Percentiles rank a stretch among this genome's conserved stretches.
Conservation (phyloP, 306 rosid genomes). For the Dalbergia cultrata region DNA sequence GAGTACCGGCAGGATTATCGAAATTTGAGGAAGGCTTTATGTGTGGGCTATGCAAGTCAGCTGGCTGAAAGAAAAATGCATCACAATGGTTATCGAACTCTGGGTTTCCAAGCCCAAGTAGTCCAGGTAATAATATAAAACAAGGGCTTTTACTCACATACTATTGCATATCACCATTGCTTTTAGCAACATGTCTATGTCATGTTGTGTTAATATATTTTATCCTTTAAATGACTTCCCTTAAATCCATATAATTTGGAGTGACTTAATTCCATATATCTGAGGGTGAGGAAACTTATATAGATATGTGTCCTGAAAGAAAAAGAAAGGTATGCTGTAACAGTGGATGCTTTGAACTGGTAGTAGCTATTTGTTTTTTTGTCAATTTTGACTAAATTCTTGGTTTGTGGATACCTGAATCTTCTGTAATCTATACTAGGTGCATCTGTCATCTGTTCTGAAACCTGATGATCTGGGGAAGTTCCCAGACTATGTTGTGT, state of each 20-base stretch:
- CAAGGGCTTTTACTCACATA: constrained; percentile 29
- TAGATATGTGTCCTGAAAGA: neutral
- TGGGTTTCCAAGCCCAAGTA: constrained; percentile 86
- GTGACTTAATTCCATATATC: constrained; percentile 24
- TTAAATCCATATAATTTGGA: constrained; percentile 17
- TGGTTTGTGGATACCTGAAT: constrained; percentile 31
- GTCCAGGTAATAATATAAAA: constrained; percentile 73
- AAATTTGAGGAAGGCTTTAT: constrained; percentile 87
- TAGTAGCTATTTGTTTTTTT: neutral
- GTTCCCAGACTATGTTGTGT: constrained; percentile 88
- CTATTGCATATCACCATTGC: constrained; percentile 31
- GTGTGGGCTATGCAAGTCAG: constrained; percentile 94
- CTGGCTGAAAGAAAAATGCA: constrained; percentile 95
- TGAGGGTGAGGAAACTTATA: constrained; percentile 14
- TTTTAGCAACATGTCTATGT: constrained; percentile 19
- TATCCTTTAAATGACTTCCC: constrained; percentile 38
- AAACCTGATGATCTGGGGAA: constrained; percentile 80
- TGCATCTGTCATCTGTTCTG: constrained; percentile 83
- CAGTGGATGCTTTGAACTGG: constrained; percentile 36
- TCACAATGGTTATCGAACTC: constrained; percentile 96
- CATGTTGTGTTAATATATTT: constrained; percentile 20
- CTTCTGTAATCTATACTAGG: constrained; percentile 57
- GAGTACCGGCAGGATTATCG: constrained; percentile 63
- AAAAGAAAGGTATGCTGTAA: constrained; percentile 28
- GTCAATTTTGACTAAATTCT: constrained; percentile 31